A percentile compares a stretch with the other conserved stretches of the same genome.
These are phyloP conservation scores for Leucocoprinus sp. DNA, from an alignment of 768 basidiomycete species.

Conservation along the genomic window DNA sequence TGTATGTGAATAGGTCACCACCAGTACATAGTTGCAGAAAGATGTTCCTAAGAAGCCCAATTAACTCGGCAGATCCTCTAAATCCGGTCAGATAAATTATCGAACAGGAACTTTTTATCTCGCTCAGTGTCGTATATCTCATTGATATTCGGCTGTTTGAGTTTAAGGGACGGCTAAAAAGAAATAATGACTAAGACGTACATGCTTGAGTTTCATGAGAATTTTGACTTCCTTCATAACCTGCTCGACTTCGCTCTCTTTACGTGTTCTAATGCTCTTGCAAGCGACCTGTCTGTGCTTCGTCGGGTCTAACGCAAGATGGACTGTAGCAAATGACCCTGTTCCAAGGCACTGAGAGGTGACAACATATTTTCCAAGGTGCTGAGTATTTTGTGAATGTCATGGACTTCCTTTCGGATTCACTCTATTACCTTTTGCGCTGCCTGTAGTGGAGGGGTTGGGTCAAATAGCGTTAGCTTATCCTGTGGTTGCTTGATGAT, in stretches of 20 bases:
- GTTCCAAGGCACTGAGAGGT: slow-evolving; percentile 74
- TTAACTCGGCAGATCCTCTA: background rate
- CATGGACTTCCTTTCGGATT: background rate
- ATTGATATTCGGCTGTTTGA: slow-evolving; percentile 69
- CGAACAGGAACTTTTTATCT: slow-evolving; percentile 51
- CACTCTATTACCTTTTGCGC: slow-evolving; percentile 39
- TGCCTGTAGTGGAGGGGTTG: slow-evolving; percentile 47
- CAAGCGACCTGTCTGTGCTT: slow-evolving; percentile 73
- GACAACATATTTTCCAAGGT: slow-evolving; percentile 60
- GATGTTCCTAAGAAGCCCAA: slow-evolving; percentile 46
- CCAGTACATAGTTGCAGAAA: slow-evolving; percentile 83
- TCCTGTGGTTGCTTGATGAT: slow-evolving; percentile 44
- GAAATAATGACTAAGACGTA: slow-evolving; percentile 24
- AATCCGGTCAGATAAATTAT: slow-evolving; percentile 5
- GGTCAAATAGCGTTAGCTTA: slow-evolving; percentile 51
- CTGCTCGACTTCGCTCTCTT: slow-evolving; percentile 46
- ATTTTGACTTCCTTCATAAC: slow-evolving; percentile 77
- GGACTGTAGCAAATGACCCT: slow-evolving; percentile 77
- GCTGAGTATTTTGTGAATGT: slow-evolving; percentile 26
- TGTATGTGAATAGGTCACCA: slow-evolving; percentile 83
- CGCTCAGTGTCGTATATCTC: slow-evolving; percentile 64
- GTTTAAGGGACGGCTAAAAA: no score
- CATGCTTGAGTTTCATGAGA: slow-evolving; percentile 63
- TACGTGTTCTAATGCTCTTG: slow-evolving; percentile 67
- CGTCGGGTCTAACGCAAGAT: slow-evolving; percentile 61